Conservation (phyloP, 805 yeast genomes). For the Sungouiella thailandica region DNA sequence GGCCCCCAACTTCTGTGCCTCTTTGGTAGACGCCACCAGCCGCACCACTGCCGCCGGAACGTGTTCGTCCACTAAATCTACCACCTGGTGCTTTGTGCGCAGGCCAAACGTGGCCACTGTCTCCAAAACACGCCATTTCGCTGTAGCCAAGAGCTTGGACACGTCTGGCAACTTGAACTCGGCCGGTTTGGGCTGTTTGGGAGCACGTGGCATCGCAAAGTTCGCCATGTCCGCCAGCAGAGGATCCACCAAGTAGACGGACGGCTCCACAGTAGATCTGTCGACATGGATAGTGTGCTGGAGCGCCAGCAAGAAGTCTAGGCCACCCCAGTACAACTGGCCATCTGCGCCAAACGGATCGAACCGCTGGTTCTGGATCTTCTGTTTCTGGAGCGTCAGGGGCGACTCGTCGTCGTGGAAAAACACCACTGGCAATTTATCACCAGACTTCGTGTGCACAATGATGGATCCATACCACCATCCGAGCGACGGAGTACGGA, state of each 20-base stretch:
- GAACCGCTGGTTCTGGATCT: slow-evolving; percentile 56
- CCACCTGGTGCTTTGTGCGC: slow-evolving; percentile 45
- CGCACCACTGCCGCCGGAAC: slow-evolving; percentile 58
- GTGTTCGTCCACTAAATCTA: slow-evolving; percentile 58
- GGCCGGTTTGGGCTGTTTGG: slow-evolving; percentile 12
- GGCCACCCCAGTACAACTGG: slow-evolving; percentile 86
- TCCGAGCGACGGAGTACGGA: slow-evolving; percentile 76
- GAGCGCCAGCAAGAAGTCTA: slow-evolving; percentile 59
- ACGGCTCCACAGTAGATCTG: slow-evolving; percentile 64
- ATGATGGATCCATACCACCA: slow-evolving; percentile 91
- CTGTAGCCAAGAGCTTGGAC: slow-evolving; percentile 50
- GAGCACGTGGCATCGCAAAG: slow-evolving; percentile 30
- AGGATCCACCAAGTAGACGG: slow-evolving; percentile 76
- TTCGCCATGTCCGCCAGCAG: slow-evolving; percentile 58
- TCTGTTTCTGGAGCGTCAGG: slow-evolving; percentile 62
- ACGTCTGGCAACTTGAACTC: slow-evolving; percentile 25
- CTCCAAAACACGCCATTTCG: slow-evolving; percentile 85
- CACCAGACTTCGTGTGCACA: slow-evolving; percentile 62
- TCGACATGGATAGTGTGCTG: slow-evolving; percentile 56
- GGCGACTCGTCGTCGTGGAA: slow-evolving; percentile 89
- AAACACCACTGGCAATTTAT: slow-evolving; percentile 75
- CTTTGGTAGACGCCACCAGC: slow-evolving; percentile 61
- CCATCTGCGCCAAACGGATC: slow-evolving; percentile 63
- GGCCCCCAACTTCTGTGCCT: slow-evolving; percentile 73
- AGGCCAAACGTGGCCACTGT: slow-evolving; percentile 74